Conservation (phyloP, 176 grass and related monocot genomes). For the Calamus simplicifolius region DNA sequence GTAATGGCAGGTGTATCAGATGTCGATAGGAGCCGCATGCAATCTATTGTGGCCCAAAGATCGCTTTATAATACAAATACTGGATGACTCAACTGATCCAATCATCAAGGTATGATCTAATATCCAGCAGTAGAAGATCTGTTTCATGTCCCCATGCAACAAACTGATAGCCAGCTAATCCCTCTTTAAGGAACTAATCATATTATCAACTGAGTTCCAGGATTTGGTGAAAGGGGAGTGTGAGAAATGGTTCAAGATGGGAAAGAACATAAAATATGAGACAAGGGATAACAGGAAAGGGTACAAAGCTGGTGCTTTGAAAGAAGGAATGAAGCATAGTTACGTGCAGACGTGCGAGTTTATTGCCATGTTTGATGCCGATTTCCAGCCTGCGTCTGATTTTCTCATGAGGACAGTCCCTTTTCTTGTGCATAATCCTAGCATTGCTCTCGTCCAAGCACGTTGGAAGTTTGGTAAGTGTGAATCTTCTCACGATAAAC, state of each 20-base stretch:
- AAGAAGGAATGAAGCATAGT: constrained; percentile 58
- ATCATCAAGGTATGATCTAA: constrained; percentile 52
- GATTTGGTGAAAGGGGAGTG: constrained; percentile 66
- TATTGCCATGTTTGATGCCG: constrained; percentile 90
- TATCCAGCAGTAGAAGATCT: too few relatives aligned
- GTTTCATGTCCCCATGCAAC: too few relatives aligned
- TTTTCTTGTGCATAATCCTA: constrained; percentile 76
- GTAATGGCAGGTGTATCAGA: constrained; percentile 69
- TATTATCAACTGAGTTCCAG: constrained; percentile 19
- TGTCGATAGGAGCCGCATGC: constrained; percentile 90
- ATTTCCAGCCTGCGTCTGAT: constrained; percentile 69
- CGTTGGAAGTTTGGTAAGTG: constrained; percentile 82
- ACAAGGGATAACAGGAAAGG: constrained; percentile 73
- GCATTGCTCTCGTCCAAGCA: constrained; percentile 74
- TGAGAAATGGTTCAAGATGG: constrained; percentile 57
- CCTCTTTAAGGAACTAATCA: not conserved
- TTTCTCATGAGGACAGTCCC: constrained; percentile 68
- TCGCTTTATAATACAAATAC: constrained; percentile 73
- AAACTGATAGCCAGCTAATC: too few relatives aligned
- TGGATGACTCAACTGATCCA: constrained; percentile 90
- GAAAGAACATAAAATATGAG: constrained; percentile 73
- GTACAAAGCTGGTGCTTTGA: constrained; percentile 90
- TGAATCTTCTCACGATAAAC: too few relatives aligned
- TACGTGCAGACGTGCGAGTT: constrained; percentile 67
- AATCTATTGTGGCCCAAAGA: constrained; percentile 63